Base-by-base conservation (phyloP, 2,329 filamentous ascomycete genomes). In the Calonectria honghensis region DNA sequence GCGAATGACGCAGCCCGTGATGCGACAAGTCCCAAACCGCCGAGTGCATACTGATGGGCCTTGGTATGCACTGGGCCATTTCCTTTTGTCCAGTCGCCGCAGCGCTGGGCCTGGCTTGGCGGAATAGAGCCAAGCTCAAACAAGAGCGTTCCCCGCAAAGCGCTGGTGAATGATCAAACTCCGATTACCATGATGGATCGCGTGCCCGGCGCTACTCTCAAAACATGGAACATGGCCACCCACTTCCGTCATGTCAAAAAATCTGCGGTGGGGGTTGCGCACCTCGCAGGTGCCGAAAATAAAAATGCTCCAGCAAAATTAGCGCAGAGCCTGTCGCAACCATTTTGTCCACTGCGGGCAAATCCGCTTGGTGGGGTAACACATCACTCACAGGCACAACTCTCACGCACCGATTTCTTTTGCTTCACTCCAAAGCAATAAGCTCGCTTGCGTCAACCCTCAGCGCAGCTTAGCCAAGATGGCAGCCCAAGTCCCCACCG, bases 401-500 rank as follows among this genome's bases (percentile, higher is more conserved):
- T 72, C 72, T 76, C 75, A 24, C 45, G 72, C 76, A 79, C 77
- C 72, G 70, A 79, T 69, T 79, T 78, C 65, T 76, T 79, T 76
- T 76, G 77, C 64, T 65, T 64, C 37, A 50, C 31, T 70, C 39
- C 73, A 73, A 54, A 76, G 76, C 73, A 63, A 29, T 27, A 74
- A 52, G 57, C 59, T 75, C 72, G 72, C 65, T 75, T 68, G 69
- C 59, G 45, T 74, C 65, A 74, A 64, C 24, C 50, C 57, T 66
- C 73, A 73, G 63, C 67, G 73, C 69, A 73, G 74, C 51, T 79
- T 76, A 74, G 77, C 77, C 82, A 86, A 84, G 68, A 87, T 87
- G 86, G 86, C 85, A 81, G 85, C 85, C 73, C 84, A 87, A 84
- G 82, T 82, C 74, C 85, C 86, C 79, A 83, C 84, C 57, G 86